Base-by-base conservation (phyloP, 108 stramenopile species). In the Pseudonitzschia multistriata region DNA sequence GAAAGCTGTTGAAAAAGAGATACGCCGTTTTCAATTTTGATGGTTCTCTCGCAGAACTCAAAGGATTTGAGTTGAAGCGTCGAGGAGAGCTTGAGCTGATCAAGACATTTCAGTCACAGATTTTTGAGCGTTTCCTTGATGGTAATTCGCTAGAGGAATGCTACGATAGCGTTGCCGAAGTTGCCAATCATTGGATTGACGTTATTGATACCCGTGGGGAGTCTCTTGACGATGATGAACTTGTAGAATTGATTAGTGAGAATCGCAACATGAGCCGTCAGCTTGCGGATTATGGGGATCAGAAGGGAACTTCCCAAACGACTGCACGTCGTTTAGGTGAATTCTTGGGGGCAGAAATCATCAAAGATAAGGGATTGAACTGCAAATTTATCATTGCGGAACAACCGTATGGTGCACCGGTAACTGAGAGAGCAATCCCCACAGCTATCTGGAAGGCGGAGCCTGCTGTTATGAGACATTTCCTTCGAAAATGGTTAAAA, bases 11-110 rank as follows among this genome's bases (percentile, higher is more conserved):
- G 71, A 99, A 99, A 79, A 99, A 99, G 77, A 87, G 98, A 22
- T 99, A 99, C 72, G 99, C 98, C n/a, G 99, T 99, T 17, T 99
- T 98, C 80, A 98, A 99, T 79, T 93, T 95, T 67, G 97, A 99
- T 75, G 97, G 97, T 14, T 93, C 97, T 25, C 83, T 99, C 17
- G 99, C 99, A 30, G 99, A 99, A 74, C 89, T 99, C 25, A 99
- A 99, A 78, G 99, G 99, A 15, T 99, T 99, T 72, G 99, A 99
- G 74, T 82, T 99, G 62, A 99, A 99, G 82, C 92, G 99, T 25
- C 91, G 99, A 36, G 99, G 99, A 33, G 99, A 99, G 83, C 86
- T 99, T 47, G 97, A 99, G 78, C 79, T 99, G 57, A 97, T 99
- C 83, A 99, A 99, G 77, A 96, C 88, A 15, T 99, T 99, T 74